Conservation (phyloP, 495 filamentous ascomycete genomes). For the Podospora pseudocomata region DNA sequence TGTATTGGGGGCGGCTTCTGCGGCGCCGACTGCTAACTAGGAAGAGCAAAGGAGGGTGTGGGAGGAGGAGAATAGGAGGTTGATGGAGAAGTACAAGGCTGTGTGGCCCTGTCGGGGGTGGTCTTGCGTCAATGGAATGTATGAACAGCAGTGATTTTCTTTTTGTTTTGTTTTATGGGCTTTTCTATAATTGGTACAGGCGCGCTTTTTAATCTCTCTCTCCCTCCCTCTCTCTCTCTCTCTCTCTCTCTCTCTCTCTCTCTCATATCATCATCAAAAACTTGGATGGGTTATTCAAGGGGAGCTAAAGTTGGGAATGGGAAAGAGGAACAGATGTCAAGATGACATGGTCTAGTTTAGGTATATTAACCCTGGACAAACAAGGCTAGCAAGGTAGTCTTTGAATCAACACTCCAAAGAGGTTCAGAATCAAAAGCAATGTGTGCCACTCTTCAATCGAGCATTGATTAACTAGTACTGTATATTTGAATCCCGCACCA, state of each 20-base stretch:
- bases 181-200: too few species aligned
- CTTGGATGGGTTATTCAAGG: neutral
- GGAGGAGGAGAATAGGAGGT: neutral
- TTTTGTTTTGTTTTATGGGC: neutral
- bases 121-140: neutral
- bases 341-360: neutral
- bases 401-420: neutral
- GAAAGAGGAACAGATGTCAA: neutral
- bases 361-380: neutral
- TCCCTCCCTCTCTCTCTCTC: too few species aligned
- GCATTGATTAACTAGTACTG: too few species aligned
- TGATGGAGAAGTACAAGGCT: neutral
- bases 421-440: neutral
- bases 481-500: neutral
- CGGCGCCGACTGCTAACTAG: neutral
- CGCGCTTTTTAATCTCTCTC: too few species aligned
- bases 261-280: neutral
- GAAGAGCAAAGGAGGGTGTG: neutral
- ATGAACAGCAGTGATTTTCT: neutral
- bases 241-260: too few species aligned
- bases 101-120: neutral
- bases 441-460: too few species aligned
- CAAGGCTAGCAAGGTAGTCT: neutral
- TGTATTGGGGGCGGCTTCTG: neutral
- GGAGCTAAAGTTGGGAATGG: neutral